Conservation (phyloP, 1,139 yeast genomes). For the Tardiomyces depauwii region DNA sequence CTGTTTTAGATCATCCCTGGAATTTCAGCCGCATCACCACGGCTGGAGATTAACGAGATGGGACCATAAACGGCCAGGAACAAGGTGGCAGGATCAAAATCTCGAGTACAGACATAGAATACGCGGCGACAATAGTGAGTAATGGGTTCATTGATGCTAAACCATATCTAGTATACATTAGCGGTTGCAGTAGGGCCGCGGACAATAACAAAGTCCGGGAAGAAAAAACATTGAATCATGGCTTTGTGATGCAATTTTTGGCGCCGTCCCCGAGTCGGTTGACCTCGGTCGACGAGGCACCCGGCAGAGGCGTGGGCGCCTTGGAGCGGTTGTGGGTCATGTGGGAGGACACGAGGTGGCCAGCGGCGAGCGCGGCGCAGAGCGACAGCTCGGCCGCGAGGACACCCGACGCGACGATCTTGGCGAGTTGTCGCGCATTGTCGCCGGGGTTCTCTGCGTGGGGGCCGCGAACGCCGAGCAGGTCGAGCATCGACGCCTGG, state of each 20-base stretch:
- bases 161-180: background rate
- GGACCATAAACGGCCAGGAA: no score
- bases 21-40: no score
- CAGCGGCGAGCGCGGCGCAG: slow-evolving; percentile 94
- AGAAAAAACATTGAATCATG: slow-evolving; percentile 10
- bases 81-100: no score
- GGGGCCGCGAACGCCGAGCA: slow-evolving; percentile 92
- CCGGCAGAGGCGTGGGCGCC: slow-evolving; percentile 32
- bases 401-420: slow-evolving; percentile 87
- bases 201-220: background rate
- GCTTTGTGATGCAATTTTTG: slow-evolving; percentile 45
- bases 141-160: background rate
- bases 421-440: slow-evolving; percentile 92
- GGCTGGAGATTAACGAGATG: no score
- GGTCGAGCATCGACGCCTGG: slow-evolving; percentile 91
- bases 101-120: no score
- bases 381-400: slow-evolving; percentile 93
- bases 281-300: slow-evolving; percentile 32
- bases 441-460: slow-evolving; percentile 91
- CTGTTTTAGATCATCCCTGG: no score
- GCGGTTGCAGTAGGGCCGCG: background rate
- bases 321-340: slow-evolving; percentile 88
- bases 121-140: no score
- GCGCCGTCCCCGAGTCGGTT: slow-evolving; percentile 58
- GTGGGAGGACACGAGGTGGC: slow-evolving; percentile 95